Percentiles rank a stretch among this genome's conserved stretches.
These are phyloP conservation scores for Tetracentron sinense DNA, from an alignment of 164 flowering plant species.

Conservation along the genomic window DNA sequence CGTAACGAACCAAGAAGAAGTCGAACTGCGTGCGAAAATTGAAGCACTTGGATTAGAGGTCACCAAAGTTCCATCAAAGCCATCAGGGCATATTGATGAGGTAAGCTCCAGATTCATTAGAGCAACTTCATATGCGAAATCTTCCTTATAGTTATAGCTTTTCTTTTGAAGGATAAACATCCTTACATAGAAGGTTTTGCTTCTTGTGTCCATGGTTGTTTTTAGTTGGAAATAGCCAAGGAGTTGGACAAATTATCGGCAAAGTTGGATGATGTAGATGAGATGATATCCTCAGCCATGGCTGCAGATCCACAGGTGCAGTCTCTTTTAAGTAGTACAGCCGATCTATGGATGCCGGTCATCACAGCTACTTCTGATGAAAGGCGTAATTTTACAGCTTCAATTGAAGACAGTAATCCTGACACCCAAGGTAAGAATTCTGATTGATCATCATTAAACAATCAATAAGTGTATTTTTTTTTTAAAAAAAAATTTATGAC, in stretches of 20 bases:
- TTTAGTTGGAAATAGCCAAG: conserved; percentile 76
- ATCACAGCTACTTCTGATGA: conserved; percentile 82
- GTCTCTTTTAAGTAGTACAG: conserved; percentile 65
- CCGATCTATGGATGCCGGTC: conserved; percentile 94
- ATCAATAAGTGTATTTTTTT: too few relatives aligned
- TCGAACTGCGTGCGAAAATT: conserved; percentile 81
- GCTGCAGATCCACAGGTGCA: conserved; percentile 79
- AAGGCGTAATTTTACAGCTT: conserved; percentile 50
- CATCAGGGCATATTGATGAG: conserved; percentile 63
- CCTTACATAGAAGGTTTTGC: not conserved
- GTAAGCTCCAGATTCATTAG: conserved; percentile 21
- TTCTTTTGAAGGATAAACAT: not conserved
- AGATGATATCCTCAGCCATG: conserved; percentile 83
- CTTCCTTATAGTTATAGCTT: not conserved
- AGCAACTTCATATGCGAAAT: not conserved
- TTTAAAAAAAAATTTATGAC: too few relatives aligned
- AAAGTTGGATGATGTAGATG: conserved; percentile 76
- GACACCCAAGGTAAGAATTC: conserved; percentile 27
- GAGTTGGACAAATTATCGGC: conserved; percentile 84
- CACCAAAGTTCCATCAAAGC: conserved; percentile 64
- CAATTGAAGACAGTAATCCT: conserved; percentile 28
- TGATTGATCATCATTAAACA: too few relatives aligned
- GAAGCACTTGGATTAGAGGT: conserved; percentile 83
- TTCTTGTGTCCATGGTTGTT: not conserved
- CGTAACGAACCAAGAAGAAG: conserved; percentile 78